Percentiles rank a stretch among this genome's conserved stretches.
These are phyloP conservation scores for Saccharomyces hybrid DNA, from an alignment of 1,139 yeast genomes.

Conservation along the genomic window DNA sequence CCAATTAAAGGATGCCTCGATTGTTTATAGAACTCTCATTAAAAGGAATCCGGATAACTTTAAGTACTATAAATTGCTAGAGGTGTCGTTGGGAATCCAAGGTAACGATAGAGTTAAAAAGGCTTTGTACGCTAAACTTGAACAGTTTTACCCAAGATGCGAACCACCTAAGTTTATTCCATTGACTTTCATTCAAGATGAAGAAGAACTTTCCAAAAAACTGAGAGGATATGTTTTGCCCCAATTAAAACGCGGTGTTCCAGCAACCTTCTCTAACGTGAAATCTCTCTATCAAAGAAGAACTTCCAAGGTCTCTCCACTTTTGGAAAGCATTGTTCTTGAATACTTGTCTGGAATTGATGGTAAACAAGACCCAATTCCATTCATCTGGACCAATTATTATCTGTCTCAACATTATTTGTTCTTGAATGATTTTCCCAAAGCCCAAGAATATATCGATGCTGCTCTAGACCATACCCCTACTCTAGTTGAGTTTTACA, in stretches of 20 bases:
- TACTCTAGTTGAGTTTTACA: constrained; percentile 72
- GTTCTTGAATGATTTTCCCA: constrained; percentile 42
- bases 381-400: constrained; percentile 67
- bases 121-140: constrained; percentile 55
- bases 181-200: constrained; percentile 60
- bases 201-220: constrained; percentile 39
- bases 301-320: constrained; percentile 21
- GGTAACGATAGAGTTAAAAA: constrained; percentile 39
- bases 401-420: constrained; percentile 78
- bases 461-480: constrained; percentile 69
- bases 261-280: constrained; percentile 80
- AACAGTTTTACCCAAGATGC: constrained; percentile 68
- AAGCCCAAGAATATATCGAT: constrained; percentile 53
- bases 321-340: constrained; percentile 48
- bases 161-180: constrained; percentile 79
- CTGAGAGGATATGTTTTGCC: constrained; percentile 47
- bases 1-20: constrained; percentile 52
- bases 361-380: constrained; percentile 40
- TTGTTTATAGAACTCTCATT: constrained; percentile 59
- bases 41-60: constrained; percentile 81
- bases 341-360: constrained; percentile 37
- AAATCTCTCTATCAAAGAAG: constrained; percentile 64
- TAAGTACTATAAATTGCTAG: constrained; percentile 58
- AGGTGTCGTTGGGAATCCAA: constrained; percentile 47
- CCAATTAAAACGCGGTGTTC: constrained; percentile 74